Base-by-base conservation (phyloP, 2,329 filamentous ascomycete genomes). In the Biscogniauxia marginata region DNA sequence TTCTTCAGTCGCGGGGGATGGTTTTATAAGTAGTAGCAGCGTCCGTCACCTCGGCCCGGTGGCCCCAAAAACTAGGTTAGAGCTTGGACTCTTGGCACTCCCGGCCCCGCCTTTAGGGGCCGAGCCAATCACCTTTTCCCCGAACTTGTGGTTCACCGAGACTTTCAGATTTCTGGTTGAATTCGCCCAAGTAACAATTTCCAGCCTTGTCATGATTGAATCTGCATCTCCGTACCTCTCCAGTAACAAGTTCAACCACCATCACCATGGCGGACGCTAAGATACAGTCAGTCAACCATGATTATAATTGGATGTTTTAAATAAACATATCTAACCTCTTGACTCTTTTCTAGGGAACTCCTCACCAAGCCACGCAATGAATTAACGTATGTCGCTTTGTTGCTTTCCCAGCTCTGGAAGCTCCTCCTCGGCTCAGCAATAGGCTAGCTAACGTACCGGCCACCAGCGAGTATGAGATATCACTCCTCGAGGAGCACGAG, bases 291-390 rank as follows among this genome's bases (percentile, higher is more conserved):
- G 84, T 55, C 49, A 46, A 47, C 57, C 57, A 30, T 55, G 63
- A 55, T 45, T 47, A 56, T 49, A 46, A 53, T 22, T 24, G 22
- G 20, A 19, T 43, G 18, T 25, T 25, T 6, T 44, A 30, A 4
- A 21, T 49, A 55, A 54, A 53, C 43, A 43, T 11, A 19, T 30
- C 52, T 21, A 39, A 39, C 9, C 50, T 22, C 21, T 45, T 50
- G 16, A 57, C 58, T 73, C 7, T 30, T 18, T 49, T 19, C 24
- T 24, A 96, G 91, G 77, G 92, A 96, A 75, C 86, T 96, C 70
- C 85, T 96, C 64, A 87, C 84, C 74, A 96, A 96, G 83, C 87
- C 91, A 64, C 90, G 91, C 76, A 86, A 83, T 70, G 93, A 97
- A 73, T 88, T 96, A 77, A 96, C 92, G 91, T 96, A 86, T 67